A percentile compares a stretch with the other conserved stretches of the same genome.
Conservation (phyloP, 768 basidiomycete genomes). For the Holtermannia corniformis region DNA sequence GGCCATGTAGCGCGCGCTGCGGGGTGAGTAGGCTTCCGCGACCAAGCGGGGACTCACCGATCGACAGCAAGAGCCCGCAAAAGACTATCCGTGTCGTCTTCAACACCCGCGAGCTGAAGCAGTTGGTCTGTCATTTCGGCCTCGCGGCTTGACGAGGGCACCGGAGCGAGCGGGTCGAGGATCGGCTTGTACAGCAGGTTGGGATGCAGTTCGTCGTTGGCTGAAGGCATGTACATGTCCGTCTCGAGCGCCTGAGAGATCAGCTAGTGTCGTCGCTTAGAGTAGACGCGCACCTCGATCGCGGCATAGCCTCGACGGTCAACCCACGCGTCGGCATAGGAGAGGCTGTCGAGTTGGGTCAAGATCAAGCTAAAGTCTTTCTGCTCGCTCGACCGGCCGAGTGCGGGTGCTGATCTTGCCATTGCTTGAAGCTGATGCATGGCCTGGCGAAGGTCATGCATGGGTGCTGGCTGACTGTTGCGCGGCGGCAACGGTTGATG, state of each 20-base stretch:
- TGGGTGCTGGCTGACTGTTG: conserved; percentile 36
- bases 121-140: background rate
- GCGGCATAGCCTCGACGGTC: conserved; percentile 41
- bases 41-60: conserved; percentile 17
- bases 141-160: background rate
- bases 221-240: conserved; percentile 17
- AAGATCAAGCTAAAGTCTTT: conserved; percentile 7
- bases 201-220: conserved; percentile 56
- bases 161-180: background rate
- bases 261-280: conserved; percentile 4
- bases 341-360: conserved; percentile 38
- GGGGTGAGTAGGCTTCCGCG: conserved; percentile 23
- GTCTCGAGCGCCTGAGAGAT: conserved; percentile 1
- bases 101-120: conserved; percentile 37
- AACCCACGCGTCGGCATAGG: conserved; percentile 52
- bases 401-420: no score
- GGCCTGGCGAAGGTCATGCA: conserved; percentile 56
- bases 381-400: background rate
- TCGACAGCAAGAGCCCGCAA: conserved; percentile 42
- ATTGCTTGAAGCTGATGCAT: conserved; percentile 47
- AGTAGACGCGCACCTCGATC: conserved; percentile 43
- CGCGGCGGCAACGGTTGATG: conserved; percentile 41
- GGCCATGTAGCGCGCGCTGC: conserved; percentile 18
- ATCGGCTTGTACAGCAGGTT: conserved; percentile 8
- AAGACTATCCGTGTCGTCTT: conserved; percentile 46